Conservation (phyloP, 805 yeast genomes). For the Kazachstania martiniae region DNA sequence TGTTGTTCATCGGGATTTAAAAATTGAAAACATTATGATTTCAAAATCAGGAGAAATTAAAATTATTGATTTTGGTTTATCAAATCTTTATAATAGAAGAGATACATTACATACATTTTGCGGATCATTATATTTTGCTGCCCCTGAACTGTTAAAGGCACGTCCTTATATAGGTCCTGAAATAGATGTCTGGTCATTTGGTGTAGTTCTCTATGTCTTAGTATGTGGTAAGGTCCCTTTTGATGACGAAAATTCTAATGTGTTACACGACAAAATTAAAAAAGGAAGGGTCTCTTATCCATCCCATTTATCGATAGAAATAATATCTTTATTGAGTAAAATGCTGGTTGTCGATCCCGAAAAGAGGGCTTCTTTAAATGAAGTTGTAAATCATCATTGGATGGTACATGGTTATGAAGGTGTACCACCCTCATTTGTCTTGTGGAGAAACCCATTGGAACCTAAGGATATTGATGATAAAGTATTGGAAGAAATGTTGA, state of each 20-base stretch:
- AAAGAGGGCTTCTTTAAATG: constrained; percentile 66
- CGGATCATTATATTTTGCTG: constrained; percentile 96
- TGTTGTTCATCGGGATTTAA: constrained; percentile 92
- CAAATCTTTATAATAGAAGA: constrained; percentile 68
- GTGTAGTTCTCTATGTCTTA: constrained; percentile 86
- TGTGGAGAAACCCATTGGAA: constrained; percentile 59
- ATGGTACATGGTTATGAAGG: constrained; percentile 76
- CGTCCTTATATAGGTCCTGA: constrained; percentile 93
- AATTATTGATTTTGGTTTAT: constrained; percentile 90
- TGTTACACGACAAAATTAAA: constrained; percentile 86
- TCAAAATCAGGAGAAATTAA: constrained; percentile 86
- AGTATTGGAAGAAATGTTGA: constrained; percentile 64
- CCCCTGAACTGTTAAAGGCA: constrained; percentile 90
- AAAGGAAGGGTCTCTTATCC: constrained; percentile 89
- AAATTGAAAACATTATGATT: constrained; percentile 92
- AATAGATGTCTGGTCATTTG: constrained; percentile 97
- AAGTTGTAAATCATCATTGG: constrained; percentile 87
- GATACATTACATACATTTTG: constrained; percentile 80
- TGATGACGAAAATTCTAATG: constrained; percentile 87
- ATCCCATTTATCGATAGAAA: constrained; percentile 60
- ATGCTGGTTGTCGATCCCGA: constrained; percentile 88
- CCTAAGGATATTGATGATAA: constrained; percentile 31
- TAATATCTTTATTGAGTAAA: constrained; percentile 63
- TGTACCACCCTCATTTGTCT: constrained; percentile 52
- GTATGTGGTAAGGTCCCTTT: constrained; percentile 98